These are phyloP conservation scores for Rhizophora mangle DNA, from an alignment of 345 rosid genomes.

Conservation along the genomic window DNA sequence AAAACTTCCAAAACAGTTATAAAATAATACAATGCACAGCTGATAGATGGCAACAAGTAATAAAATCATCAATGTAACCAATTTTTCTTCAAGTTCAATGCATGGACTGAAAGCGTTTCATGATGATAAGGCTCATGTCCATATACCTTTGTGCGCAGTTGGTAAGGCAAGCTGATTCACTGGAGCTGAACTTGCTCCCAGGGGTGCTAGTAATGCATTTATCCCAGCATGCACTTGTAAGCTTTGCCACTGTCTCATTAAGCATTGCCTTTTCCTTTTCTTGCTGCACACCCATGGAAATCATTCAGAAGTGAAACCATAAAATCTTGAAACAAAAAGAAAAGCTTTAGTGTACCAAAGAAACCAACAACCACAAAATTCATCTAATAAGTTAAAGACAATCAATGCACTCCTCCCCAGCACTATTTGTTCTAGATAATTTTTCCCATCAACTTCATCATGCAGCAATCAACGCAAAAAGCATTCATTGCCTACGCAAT, in stretches of 20 bases:
- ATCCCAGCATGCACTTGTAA: slow-evolving; percentile 91
- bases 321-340: neutral
- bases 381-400: too few relatives aligned
- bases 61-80: slow-evolving; percentile 6
- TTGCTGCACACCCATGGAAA: slow-evolving; percentile 46
- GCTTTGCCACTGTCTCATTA: slow-evolving; percentile 73
- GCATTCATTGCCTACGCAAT: too few relatives aligned
- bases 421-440: too few relatives aligned
- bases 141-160: slow-evolving; percentile 77
- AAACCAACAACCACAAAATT: neutral
- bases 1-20: neutral
- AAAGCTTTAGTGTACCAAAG: neutral
- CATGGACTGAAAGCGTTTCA: slow-evolving; percentile 80
- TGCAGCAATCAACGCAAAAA: too few relatives aligned
- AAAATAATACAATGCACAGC: neutral
- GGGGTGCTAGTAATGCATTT: slow-evolving; percentile 79
- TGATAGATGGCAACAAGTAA: neutral
- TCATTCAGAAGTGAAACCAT: slow-evolving; percentile 3
- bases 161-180: slow-evolving; percentile 69
- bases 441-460: too few relatives aligned
- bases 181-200: slow-evolving; percentile 92
- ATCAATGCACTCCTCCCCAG: too few relatives aligned
- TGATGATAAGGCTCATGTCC: slow-evolving; percentile 71
- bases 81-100: slow-evolving; percentile 27
- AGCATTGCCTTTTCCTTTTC: slow-evolving; percentile 84